Evolutionary conservation across 1,284 basidiomycete genomes (phyloP).

Genomic region (Leccinum griseonigrum): DNA sequence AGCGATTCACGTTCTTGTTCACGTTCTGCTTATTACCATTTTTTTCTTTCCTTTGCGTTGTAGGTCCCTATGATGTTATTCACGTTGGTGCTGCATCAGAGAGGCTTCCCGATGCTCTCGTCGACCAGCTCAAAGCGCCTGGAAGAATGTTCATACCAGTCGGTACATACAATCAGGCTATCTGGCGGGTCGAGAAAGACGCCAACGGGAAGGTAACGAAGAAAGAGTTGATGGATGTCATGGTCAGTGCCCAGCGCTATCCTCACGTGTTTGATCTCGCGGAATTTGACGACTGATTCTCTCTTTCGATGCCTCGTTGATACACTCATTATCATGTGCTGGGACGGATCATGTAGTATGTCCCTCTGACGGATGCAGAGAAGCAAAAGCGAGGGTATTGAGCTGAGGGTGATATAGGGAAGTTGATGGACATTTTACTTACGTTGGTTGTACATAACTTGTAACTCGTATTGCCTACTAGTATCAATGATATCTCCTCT

Average conservation of each 20-base stretch:
- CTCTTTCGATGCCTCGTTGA: background rate
- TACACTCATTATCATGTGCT: background rate
- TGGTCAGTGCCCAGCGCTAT: slow-evolving; percentile 45
- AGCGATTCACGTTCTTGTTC: background rate
- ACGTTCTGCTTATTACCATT: background rate
- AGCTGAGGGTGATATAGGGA: background rate
- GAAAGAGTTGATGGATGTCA: slow-evolving; percentile 77
- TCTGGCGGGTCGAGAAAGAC: slow-evolving; percentile 84
- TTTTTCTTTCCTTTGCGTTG: background rate
- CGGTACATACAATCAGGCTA: slow-evolving; percentile 60
- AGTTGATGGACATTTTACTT: background rate
- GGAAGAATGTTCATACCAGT: slow-evolving; percentile 96
- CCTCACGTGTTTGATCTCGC: slow-evolving; percentile 11
- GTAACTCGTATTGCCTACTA: background rate
- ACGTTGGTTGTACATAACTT: background rate
- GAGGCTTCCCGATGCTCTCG: slow-evolving; percentile 64
- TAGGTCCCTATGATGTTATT: slow-evolving; percentile 84
- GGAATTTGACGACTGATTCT: slow-evolving; percentile 14
- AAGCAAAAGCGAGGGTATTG: slow-evolving; percentile 25
- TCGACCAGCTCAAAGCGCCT: slow-evolving; percentile 81
- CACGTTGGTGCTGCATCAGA: slow-evolving; percentile 95
- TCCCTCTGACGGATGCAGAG: slow-evolving; percentile 29
- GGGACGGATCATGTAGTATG: slow-evolving; percentile 18
- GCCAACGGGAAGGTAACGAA: slow-evolving; percentile 64
- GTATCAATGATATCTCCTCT: background rate